Percentiles rank a stretch among this genome's conserved stretches.
phyloP scores from a whole-genome alignment of 164 flowering plant genomes.

The Dillenia turbinata region DNA sequence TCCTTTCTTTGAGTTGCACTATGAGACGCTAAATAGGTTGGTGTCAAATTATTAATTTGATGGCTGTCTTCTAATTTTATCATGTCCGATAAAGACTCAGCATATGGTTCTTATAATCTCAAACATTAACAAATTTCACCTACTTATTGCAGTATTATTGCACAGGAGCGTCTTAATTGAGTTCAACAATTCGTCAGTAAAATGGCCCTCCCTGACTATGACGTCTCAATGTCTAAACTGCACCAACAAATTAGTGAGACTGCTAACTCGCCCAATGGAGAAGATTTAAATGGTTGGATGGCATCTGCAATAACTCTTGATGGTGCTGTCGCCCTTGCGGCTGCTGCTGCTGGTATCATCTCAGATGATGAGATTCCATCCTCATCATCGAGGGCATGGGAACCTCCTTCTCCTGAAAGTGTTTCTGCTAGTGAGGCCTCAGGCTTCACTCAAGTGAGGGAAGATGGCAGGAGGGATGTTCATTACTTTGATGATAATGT shows the following conservation, averaged over 20 bases:
- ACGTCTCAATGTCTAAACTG: constrained; percentile 31
- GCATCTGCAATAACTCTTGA: constrained; percentile 74
- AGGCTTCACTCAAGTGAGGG: constrained; percentile 38
- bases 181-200: constrained; percentile 77
- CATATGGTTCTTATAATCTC: background rate
- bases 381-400: constrained; percentile 35
- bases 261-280: constrained; percentile 24
- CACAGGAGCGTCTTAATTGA: constrained; percentile 88
- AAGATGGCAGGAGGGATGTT: constrained; percentile 21
- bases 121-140: background rate
- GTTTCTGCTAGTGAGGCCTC: constrained; percentile 51
- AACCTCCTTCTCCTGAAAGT: constrained; percentile 62
- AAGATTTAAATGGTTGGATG: constrained; percentile 51
- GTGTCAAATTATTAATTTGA: background rate
- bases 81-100: background rate
- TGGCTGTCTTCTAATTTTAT: background rate
- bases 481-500: constrained; percentile 38
- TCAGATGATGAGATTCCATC: constrained; percentile 50
- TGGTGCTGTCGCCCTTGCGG: constrained; percentile 56
- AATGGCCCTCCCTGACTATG: constrained; percentile 38
- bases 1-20: constrained; percentile 94
- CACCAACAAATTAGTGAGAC: constrained; percentile 37
- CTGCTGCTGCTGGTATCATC: constrained; percentile 73
- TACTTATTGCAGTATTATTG: constrained; percentile 60
- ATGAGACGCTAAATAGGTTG: constrained; percentile 92